Conservation (phyloP, 306 rosid genomes). For the Vigna nakashimae region DNA sequence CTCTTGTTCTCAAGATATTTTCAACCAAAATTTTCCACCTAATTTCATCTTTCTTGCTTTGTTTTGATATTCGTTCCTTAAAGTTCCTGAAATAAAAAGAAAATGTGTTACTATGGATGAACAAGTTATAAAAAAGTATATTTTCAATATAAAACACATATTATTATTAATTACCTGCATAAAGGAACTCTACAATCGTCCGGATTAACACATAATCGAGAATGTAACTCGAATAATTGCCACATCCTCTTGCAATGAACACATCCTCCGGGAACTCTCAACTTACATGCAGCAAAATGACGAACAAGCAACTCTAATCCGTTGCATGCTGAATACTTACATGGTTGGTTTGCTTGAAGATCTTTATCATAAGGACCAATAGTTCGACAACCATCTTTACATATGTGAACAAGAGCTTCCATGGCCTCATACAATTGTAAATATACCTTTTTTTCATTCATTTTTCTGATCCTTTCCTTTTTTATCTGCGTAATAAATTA, state of each 20-base stretch:
- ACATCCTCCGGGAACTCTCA: conserved; percentile 91
- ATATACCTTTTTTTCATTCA: conserved; percentile 69
- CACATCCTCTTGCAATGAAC: conserved; percentile 92
- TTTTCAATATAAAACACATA: neutral
- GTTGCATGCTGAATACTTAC: conserved; percentile 79
- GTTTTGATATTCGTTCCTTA: conserved; percentile 64
- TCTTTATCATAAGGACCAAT: conserved; percentile 89
- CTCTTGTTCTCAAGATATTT: conserved; percentile 67
- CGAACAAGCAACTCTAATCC: conserved; percentile 89
- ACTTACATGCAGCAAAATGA: conserved; percentile 88
- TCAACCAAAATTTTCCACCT: conserved; percentile 83
- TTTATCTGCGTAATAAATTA: conserved; percentile 58
- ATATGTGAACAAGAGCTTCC: conserved; percentile 98
- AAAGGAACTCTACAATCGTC: conserved; percentile 74
- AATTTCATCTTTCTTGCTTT: conserved; percentile 83
- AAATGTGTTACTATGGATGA: neutral
- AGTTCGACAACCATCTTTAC: conserved; percentile 89
- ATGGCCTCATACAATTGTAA: conserved; percentile 82
- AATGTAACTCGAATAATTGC: conserved; percentile 92
- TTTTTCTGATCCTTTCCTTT: conserved; percentile 63
- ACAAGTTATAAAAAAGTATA: neutral
- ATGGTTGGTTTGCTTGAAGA: conserved; percentile 73
- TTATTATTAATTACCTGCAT: conserved; percentile 66
- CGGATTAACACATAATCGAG: conserved; percentile 77
- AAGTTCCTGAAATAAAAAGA: conserved; percentile 74